Evolutionary conservation across 1,284 basidiomycete genomes (phyloP).

Genomic region (Abortiporus biennis): DNA sequence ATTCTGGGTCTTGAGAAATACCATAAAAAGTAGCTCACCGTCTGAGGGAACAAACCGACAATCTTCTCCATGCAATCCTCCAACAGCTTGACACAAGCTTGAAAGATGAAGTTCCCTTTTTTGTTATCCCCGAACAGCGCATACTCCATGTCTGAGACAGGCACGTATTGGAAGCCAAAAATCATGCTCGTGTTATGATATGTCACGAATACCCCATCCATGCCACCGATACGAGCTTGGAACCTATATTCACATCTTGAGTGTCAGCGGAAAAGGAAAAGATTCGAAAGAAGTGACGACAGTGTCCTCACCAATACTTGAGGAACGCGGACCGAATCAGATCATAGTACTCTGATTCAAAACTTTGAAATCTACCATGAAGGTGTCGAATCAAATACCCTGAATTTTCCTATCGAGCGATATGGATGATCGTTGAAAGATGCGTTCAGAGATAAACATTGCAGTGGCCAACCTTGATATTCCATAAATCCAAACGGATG

Average conservation of each 20-base stretch:
- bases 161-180: constrained; percentile 94
- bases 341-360: constrained; percentile 90
- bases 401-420: constrained; percentile 69
- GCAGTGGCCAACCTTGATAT: constrained; percentile 60
- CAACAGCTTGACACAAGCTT: constrained; percentile 68
- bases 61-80: constrained; percentile 68
- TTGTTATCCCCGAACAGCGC: constrained; percentile 64
- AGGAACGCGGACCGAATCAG: constrained; percentile 91
- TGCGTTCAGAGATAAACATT: neutral
- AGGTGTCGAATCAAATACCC: constrained; percentile 67
- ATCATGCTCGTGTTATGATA: constrained; percentile 90
- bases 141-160: constrained; percentile 84
- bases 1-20: constrained; percentile 1
- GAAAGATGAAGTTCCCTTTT: constrained; percentile 73
- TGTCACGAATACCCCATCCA: constrained; percentile 95
- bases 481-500: constrained; percentile 83
- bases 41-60: constrained; percentile 54
- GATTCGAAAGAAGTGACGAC: neutral
- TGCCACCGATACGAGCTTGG: constrained; percentile 93
- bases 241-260: constrained; percentile 50
- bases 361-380: constrained; percentile 65
- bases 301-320: constrained; percentile 72
- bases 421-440: constrained; percentile 1
- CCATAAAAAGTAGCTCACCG: constrained; percentile 42
- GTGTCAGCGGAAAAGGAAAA: neutral